Base-by-base conservation (phyloP, 768 basidiomycete genomes). In the Xerocomellus amylosporus region DNA sequence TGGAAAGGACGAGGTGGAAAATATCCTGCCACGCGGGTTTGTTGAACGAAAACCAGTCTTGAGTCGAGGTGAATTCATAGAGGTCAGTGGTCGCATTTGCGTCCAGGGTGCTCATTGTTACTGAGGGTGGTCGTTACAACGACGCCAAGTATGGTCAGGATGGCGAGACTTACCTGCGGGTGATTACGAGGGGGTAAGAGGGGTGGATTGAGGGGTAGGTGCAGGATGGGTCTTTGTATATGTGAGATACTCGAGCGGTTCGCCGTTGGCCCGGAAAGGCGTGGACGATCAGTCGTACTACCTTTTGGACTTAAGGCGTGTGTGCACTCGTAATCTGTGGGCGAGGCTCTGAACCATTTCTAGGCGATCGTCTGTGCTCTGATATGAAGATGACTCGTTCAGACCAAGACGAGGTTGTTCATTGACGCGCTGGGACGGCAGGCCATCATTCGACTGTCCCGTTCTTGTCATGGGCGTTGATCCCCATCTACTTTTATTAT, bases 41-140 rank as follows among this genome's bases (percentile, higher is more conserved):
- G 49, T 84, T 73, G 63, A 60, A 67, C 1, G 77, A 76, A 60
- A 83, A 80, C 83, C 82, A 83, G 56, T 84, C 82, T 64, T 84
- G 82, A 0, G 77, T 77, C 8, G 67, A 41, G 3, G 80, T 83
- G 60, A 81, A 83, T n/a, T 62, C 59, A 56, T 73, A 79, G 41
- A 52, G 22, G 33, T 57, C 31, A 2, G 37, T 51, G 48, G 58
- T 47, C 4, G 28, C n/a, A 24, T 60, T 28, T 33, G 28, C 8
- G 19, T 61, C 43, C 22, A 8, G 34, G 14, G 40, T 19, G 9
- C 43, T 52, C 65, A 65, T 67, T 3, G 14, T 58, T 37, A 17
- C 58, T 67, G 50, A 10, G 45, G 26, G 44, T 5, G 19, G 46
- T 37, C 6, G 44, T 64, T 48, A 58, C 15, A 44, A 30, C 15